Evolutionary conservation across 192 early-diverging fungal genomes (phyloP).

Genomic region (Thamnidium elegans): DNA sequence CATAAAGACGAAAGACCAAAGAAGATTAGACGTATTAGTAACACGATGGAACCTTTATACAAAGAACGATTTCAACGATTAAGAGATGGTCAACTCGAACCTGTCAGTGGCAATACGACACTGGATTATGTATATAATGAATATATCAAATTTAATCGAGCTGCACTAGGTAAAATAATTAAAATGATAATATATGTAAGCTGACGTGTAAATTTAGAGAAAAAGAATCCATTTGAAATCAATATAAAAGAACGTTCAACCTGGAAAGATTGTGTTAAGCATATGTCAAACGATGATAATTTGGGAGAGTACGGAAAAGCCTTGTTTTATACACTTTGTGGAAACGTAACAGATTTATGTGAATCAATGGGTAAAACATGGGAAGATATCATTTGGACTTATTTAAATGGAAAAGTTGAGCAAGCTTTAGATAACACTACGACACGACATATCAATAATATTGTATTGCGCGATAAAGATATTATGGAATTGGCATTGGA

Average conservation of each 20-base stretch:
- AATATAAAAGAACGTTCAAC: background rate
- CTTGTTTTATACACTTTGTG: constrained; percentile 1
- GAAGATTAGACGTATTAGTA: background rate
- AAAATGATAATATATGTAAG: background rate
- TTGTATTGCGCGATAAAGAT: background rate
- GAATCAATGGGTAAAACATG: background rate
- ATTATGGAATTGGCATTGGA: background rate
- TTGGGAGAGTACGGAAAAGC: background rate
- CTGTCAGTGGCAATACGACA: background rate
- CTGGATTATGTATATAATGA: background rate
- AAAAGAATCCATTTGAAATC: background rate
- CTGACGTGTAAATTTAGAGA: no score
- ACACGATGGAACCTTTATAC: background rate
- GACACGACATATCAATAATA: background rate
- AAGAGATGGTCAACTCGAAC: background rate
- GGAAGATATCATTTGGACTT: constrained; percentile 13
- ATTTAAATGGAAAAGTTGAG: background rate
- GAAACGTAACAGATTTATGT: constrained; percentile 2
- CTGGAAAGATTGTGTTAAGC: constrained; percentile 4
- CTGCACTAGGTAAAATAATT: background rate
- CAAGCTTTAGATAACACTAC: background rate
- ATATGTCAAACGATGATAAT: background rate
- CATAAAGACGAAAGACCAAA: background rate
- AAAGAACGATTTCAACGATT: background rate
- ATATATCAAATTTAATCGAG: background rate